Evolutionary conservation across 768 basidiomycete species (phyloP), one percentile per base, ranked within the genome.

Genomic region (Favolaschia claudopus): DNA sequence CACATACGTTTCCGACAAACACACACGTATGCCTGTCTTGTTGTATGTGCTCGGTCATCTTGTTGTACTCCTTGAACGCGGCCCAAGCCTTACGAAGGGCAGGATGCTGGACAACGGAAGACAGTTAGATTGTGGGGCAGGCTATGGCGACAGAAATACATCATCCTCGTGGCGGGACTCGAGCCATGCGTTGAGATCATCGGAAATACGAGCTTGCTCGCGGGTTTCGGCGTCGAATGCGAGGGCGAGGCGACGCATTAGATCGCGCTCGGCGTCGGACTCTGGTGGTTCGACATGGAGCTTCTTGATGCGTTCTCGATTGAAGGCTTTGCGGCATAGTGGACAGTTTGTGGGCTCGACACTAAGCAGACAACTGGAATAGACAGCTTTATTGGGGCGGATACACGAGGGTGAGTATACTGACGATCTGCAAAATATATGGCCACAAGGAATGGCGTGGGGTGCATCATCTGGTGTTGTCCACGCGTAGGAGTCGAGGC

Each of bases 361-460:
- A 17, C 76, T 75, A 53, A 75, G 73, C 43, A 90, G 78, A 65
- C 89, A 90, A 53, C 87, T 89, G 45, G 45, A 7, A 22, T 15
- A 19, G 24, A 51, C n/a, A n/a, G n/a, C n/a, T n/a, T 15, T 37
- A 36, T 40, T 52, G 60, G 40, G 48, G 43, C 19, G 36, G 12
- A 27, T 58, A 28, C 49, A 58, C 60, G 56, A 58, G 57, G 50
- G 39, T 25, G 32, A 39, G 29, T 59, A 49, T 44, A 81, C 88
- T 70, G 69, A 90, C 89, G 76, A 71, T 68, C 78, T 77, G 70
- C 90, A 92, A 77, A 92, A 91, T 33, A 89, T 82, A 72, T 92
- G 89, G 34, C 91, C 91, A 67, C 91, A 93, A 28, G 86, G 82
- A 61, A 92, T 91, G 13, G 85, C 87, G 70, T 89, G 84, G 6